These are phyloP conservation scores for Garcia nutans DNA, from an alignment of 345 rosid genomes.

Conservation along the genomic window DNA sequence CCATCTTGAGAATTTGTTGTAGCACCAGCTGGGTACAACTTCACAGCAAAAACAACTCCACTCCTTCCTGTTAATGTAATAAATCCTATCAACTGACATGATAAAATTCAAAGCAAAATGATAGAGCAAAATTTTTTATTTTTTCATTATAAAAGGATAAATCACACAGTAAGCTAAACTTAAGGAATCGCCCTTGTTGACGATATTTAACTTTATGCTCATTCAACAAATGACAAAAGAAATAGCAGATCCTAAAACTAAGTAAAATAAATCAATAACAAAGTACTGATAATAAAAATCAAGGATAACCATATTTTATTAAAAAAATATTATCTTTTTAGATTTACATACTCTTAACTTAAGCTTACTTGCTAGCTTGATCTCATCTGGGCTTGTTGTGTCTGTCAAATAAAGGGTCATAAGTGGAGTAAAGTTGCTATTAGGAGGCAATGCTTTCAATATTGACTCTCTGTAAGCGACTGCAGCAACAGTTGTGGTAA, in stretches of 20 bases:
- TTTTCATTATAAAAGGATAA: neutral
- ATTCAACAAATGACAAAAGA: neutral
- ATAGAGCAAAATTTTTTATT: neutral
- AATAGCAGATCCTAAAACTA: neutral
- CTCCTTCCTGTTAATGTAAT: conserved; percentile 55
- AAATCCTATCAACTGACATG: neutral
- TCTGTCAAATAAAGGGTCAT: conserved; percentile 97
- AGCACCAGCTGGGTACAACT: conserved; percentile 96
- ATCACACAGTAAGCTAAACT: neutral
- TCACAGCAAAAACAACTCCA: conserved; percentile 85
- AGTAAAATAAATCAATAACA: neutral
- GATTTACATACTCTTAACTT: neutral
- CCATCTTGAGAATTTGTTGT: conserved; percentile 97
- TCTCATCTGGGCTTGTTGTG: conserved; percentile 74
- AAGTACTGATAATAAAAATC: neutral
- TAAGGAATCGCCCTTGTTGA: neutral
- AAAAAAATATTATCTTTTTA: neutral
- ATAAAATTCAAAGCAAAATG: neutral
- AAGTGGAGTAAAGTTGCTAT: conserved; percentile 68
- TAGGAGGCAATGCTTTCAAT: conserved; percentile 55
- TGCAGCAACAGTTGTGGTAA: conserved; percentile 74
- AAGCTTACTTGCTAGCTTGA: conserved; percentile 79
- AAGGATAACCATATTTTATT: neutral
- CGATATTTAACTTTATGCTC: neutral
- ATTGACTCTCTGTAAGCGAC: conserved; percentile 60